phyloP scores from a whole-genome alignment of 2,329 filamentous ascomycete genomes.

The Ceratocystis smalleyi region DNA sequence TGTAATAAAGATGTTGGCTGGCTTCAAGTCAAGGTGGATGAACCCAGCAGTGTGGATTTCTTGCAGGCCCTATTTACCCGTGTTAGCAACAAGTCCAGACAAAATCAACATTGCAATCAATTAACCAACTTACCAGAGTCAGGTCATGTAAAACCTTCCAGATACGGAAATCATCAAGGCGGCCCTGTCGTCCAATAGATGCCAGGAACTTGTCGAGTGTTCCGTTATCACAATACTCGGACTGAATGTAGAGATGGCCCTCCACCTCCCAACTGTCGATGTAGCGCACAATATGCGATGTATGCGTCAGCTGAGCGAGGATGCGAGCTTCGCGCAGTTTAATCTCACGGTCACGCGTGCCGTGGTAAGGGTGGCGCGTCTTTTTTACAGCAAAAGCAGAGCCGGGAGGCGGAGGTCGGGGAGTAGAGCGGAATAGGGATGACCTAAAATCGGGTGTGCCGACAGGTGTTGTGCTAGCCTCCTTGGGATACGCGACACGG shows the following conservation, averaged over 20 bases:
- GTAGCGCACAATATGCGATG: slow-evolving; percentile 74
- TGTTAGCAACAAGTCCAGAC: too few relatives aligned
- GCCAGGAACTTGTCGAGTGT: slow-evolving; percentile 74
- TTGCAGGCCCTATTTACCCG: slow-evolving; percentile 52
- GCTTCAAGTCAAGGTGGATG: slow-evolving; percentile 73
- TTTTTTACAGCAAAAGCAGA: slow-evolving; percentile 88
- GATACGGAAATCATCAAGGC: slow-evolving; percentile 91
- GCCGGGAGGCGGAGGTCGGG: slow-evolving; percentile 37
- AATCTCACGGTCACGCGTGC: slow-evolving; percentile 61
- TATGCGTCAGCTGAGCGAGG: slow-evolving; percentile 58
- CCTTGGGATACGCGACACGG: slow-evolving; percentile 42
- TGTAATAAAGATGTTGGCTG: slow-evolving; percentile 67
- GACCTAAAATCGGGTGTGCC: slow-evolving; percentile 19
- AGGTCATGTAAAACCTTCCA: slow-evolving; percentile 94
- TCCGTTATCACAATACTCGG: slow-evolving; percentile 90
- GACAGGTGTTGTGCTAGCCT: slow-evolving; percentile 15
- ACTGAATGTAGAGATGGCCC: slow-evolving; percentile 85
- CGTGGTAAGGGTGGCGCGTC: slow-evolving; percentile 62
- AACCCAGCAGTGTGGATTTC: slow-evolving; percentile 81
- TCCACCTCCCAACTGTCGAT: slow-evolving; percentile 79
- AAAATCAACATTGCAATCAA: not conserved
- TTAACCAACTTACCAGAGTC: slow-evolving; percentile 48
- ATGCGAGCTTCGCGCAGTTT: slow-evolving; percentile 75
- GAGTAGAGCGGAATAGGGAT: slow-evolving; percentile 33
- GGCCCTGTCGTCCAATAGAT: slow-evolving; percentile 66